phyloP scores from a whole-genome alignment of 441 rosid genomes.

The Lepidium campestre region DNA sequence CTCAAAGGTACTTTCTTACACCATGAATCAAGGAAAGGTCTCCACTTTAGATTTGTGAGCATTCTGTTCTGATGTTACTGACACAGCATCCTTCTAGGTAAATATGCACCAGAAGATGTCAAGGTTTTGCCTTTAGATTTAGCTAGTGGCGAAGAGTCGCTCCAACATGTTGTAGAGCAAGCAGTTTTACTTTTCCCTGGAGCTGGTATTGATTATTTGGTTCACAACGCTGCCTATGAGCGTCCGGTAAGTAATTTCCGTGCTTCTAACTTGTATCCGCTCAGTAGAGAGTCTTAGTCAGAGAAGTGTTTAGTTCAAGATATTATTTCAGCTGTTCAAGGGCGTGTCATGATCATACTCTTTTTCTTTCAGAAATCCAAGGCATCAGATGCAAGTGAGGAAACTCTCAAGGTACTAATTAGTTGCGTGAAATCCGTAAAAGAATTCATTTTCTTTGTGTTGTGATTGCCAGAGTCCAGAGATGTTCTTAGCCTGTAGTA shows the following conservation, averaged over 20 bases:
- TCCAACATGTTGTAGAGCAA: constrained; percentile 56
- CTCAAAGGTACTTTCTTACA: constrained; percentile 48
- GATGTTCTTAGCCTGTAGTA: constrained; percentile 1
- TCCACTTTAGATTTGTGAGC: neutral
- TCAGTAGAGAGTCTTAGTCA: neutral
- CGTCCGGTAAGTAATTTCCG: constrained; percentile 56
- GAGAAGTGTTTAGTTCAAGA: neutral
- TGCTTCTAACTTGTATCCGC: neutral
- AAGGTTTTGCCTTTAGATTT: constrained; percentile 77
- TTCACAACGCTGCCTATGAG: constrained; percentile 90
- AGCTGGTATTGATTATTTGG: constrained; percentile 70
- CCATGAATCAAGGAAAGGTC: neutral
- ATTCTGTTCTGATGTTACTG: neutral
- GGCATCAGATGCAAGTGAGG: constrained; percentile 68
- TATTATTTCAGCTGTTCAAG: neutral
- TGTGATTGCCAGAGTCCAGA: neutral
- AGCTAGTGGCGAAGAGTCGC: constrained; percentile 65
- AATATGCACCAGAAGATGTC: constrained; percentile 67
- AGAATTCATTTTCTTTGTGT: neutral
- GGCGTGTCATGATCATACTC: neutral
- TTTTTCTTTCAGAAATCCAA: constrained; percentile 60
- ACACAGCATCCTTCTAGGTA: constrained; percentile 41
- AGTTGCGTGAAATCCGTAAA: neutral
- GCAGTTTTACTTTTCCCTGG: constrained; percentile 63
- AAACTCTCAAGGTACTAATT: constrained; percentile 64